Base-by-base conservation (phyloP, 116 monocot genomes). In the Cymodocea nodosa region DNA sequence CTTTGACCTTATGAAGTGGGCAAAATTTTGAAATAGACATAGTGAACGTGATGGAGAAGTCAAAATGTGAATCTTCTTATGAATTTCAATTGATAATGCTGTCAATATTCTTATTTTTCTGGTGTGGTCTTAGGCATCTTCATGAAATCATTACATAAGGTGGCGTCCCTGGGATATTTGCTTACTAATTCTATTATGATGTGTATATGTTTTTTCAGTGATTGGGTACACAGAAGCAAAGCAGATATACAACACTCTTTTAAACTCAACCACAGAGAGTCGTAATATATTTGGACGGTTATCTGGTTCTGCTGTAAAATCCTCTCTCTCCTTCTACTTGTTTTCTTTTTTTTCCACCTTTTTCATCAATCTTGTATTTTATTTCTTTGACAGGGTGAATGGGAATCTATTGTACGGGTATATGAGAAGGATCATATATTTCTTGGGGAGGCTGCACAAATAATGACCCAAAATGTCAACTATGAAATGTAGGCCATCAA, bases 401-500 rank as follows among this genome's bases (percentile, higher is more conserved):
- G 97, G 91, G 91, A 97, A 51, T 64, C 81, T 16, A 88, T 97
- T 64, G 85, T 88, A 66, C 67, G 68, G 61, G 80, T 70, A 40
- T 88, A 71, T 74, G 97, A 97, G 82, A 97, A 97, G 70, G 97
- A 97, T 66, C 83, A 82, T 75, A 72, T 97, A 48, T 97, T 97
- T 71, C 82, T 97, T 67, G 97, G 97, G 65, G 97, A 97, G 67
- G 88, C 88, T 67, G 87, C 97, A 70, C 91, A 97, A 63, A 85
- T 97, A 59, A 83, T 97, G 81, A 60, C 78, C 35, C 91, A 97
- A 71, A 97, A 97, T 82, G 88, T 91, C 19, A 91, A 85, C 70
- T 97, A 97, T 75, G 97, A 97, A 81, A 91, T 97, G 97, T 97
- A 88, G 66, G 77, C 4, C 35, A 35, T 39, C 10, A 16, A 22